A percentile compares a stretch with the other conserved stretches of the same genome.
Conservation (phyloP, 208 protist species). For the Leishmania tarentolae region DNA sequence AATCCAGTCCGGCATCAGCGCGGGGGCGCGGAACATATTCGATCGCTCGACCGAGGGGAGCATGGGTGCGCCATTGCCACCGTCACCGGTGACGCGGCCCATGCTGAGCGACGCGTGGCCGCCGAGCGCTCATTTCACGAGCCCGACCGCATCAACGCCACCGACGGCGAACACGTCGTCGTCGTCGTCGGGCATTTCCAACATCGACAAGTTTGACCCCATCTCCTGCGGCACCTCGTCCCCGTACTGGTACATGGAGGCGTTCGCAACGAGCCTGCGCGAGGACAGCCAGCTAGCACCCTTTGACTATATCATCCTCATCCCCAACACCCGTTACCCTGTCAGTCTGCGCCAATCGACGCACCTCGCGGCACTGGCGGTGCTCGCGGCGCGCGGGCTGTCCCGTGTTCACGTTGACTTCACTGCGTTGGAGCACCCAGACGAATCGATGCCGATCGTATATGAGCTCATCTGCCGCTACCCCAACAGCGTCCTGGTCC, state of each 20-base stretch:
- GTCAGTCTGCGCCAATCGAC: slow-evolving; percentile 75
- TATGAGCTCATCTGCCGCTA: slow-evolving; percentile 77
- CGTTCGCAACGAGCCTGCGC: slow-evolving; percentile 64
- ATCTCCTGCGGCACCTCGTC: slow-evolving; percentile 19
- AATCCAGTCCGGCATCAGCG: background rate
- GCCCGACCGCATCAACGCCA: background rate
- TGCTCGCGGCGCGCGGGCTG: slow-evolving; percentile 73
- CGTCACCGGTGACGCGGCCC: background rate
- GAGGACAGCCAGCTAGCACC: slow-evolving; percentile 72
- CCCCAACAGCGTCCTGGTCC: slow-evolving; percentile 78
- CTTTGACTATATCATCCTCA: slow-evolving; percentile 87
- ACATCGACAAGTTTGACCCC: background rate
- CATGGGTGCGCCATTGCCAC: background rate
- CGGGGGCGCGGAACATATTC: slow-evolving; percentile 4
- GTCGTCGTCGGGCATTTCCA: background rate
- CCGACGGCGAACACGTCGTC: background rate
- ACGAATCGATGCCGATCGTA: slow-evolving; percentile 84
- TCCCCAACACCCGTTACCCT: slow-evolving; percentile 88
- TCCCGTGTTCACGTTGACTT: slow-evolving; percentile 86
- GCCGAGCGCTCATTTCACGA: background rate
- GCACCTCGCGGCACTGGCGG: slow-evolving; percentile 82
- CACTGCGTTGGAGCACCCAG: slow-evolving; percentile 85
- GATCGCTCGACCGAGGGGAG: background rate
- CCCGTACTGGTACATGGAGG: slow-evolving; percentile 68
- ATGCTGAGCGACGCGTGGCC: background rate